Evolutionary conservation across 805 yeast genomes (phyloP), one percentile per base, ranked within the genome.

Genomic region (Pichia rugopelliculosa): DNA sequence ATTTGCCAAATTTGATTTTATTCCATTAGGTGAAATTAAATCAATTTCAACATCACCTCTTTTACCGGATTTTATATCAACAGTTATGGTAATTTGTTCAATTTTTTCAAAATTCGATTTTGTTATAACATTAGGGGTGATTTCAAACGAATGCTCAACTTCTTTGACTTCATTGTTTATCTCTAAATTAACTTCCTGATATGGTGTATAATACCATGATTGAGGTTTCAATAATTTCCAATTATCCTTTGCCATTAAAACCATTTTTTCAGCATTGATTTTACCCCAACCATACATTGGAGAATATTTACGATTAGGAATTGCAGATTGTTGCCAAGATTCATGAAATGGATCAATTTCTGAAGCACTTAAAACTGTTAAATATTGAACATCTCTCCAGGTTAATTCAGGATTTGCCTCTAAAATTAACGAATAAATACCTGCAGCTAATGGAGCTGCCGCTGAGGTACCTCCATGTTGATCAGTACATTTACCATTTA

Each of bases 371-470:
- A 80, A 66, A 15, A 91, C 80, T 3, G 87, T 77, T 20, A 93
- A 71, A 59, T 90, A 87, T 67, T 93, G 99, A 47, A 90, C 74
- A 62, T 93, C 99, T 62, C 99, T 77, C 99, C 99, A 93, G 0
- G 96, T 86, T 47, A 93, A 74, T 5, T 82, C 75, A 1, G 96
- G 96, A 54, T 95, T 85, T 4, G 84, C 89, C 56, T 83, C 81
- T 44, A 93, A 70, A 2, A 87, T 87, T 45, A 93, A 70, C 0
- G 97, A 78, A 62, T 86, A 88, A 1, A 93, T 75, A n/a, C 98
- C 99, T 0, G 98, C 97, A 0, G 97, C 98, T 48, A 93, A 73
- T 0, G 99, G 99, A 0, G 99, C 99, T 15, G 99, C 97, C 0
- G 99, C 99, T 21, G 98, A 91, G 0, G 99, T 93, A 20, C 99